Conservation (phyloP, 805 yeast species). For the Metschnikowia lochheadii region DNA sequence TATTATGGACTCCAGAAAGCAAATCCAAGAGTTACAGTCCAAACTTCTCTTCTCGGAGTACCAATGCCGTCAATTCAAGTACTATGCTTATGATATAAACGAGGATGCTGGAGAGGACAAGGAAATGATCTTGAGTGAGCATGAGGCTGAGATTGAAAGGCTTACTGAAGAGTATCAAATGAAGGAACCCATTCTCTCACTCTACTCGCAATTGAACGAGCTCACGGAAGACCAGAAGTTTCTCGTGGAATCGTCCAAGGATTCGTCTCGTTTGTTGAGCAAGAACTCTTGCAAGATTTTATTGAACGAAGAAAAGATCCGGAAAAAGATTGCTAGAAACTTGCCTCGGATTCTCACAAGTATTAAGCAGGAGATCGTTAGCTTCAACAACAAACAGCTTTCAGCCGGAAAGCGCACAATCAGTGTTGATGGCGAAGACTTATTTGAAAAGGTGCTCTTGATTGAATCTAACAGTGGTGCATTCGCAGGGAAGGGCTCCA, state of each 20-base stretch:
- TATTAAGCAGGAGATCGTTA: slow-evolving; percentile 43
- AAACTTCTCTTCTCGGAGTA: slow-evolving; percentile 53
- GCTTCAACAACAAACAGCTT: slow-evolving; percentile 41
- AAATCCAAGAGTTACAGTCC: slow-evolving; percentile 61
- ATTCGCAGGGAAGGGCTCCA: slow-evolving; percentile 5
- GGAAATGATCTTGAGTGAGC: slow-evolving; percentile 57
- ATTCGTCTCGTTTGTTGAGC: slow-evolving; percentile 72
- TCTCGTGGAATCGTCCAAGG: slow-evolving; percentile 67
- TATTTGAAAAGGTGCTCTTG: slow-evolving; percentile 34
- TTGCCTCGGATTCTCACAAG: slow-evolving; percentile 60
- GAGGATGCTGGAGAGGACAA: slow-evolving; percentile 41
- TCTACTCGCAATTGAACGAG: slow-evolving; percentile 52
- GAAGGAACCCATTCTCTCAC: slow-evolving; percentile 51
- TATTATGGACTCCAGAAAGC: slow-evolving; percentile 55
- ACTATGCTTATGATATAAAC: slow-evolving; percentile 28
- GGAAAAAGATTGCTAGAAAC: slow-evolving; percentile 63
- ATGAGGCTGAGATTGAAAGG: slow-evolving; percentile 56
- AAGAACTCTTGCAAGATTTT: slow-evolving; percentile 76
- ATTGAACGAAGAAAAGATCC: slow-evolving; percentile 70
- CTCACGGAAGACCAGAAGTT: slow-evolving; percentile 57
- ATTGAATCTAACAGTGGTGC: slow-evolving; percentile 25
- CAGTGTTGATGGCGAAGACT: slow-evolving; percentile 46
- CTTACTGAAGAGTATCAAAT: slow-evolving; percentile 48
- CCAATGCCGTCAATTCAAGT: slow-evolving; percentile 47
- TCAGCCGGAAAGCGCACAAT: slow-evolving; percentile 21